phyloP scores from a whole-genome alignment of 2,329 filamentous ascomycete species.

The Neocucurbitaria cava region DNA sequence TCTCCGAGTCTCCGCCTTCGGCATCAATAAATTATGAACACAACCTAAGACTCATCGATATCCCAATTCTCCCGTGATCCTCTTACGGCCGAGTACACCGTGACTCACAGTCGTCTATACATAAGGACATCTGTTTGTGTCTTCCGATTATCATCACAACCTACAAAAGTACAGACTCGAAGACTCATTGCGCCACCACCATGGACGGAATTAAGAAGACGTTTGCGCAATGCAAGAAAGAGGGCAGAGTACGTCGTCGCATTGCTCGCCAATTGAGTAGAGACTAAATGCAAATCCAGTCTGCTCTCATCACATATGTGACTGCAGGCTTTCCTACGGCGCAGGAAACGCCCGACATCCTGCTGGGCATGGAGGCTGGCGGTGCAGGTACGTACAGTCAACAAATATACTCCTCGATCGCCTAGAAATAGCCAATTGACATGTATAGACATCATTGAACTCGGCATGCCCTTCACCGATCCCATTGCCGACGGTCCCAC shows the following conservation, averaged over 20 bases:
- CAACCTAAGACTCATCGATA: conserved; percentile 27
- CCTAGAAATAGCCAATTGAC: conserved; percentile 19
- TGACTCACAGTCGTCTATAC: conserved; percentile 21
- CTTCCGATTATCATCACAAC: conserved; percentile 1
- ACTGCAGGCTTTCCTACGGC: conserved; percentile 89
- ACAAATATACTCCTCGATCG: not conserved
- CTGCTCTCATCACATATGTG: conserved; percentile 93
- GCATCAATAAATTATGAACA: conserved; percentile 27
- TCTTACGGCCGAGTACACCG: conserved; percentile 7
- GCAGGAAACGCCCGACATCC: conserved; percentile 81
- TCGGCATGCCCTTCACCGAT: conserved; percentile 96
- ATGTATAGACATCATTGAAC: conserved; percentile 82
- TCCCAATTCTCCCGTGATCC: conserved; percentile 8
- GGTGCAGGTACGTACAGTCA: conserved; percentile 72
- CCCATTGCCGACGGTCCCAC: conserved; percentile 97
- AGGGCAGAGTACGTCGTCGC: conserved; percentile 49
- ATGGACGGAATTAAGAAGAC: conserved; percentile 60
- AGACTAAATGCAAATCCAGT: conserved; percentile 54
- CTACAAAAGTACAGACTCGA: not conserved
- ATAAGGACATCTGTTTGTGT: conserved; percentile 10
- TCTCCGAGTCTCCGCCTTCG: conserved; percentile 27
- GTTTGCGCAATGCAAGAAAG: conserved; percentile 59
- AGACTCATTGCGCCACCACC: conserved; percentile 13
- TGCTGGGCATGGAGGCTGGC: conserved; percentile 90
- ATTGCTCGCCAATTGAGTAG: not conserved